Conservation (phyloP, 2,329 filamentous ascomycete genomes). For the Fusarium algeriense region DNA sequence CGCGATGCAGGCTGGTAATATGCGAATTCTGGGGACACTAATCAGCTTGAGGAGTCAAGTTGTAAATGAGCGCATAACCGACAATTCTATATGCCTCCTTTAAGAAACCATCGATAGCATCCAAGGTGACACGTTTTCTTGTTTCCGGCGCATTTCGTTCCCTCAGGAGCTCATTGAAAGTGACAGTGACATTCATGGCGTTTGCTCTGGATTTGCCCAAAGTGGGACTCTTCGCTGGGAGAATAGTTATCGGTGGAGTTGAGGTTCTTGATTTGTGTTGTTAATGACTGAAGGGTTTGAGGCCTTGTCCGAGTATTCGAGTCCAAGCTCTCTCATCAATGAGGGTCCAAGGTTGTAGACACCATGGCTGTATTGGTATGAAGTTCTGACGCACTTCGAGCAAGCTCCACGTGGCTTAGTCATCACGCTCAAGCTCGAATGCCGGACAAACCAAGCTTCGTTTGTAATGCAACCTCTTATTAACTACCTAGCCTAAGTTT, state of each 20-base stretch:
- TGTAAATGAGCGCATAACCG: conserved; percentile 51
- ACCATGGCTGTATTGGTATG: conserved; percentile 42
- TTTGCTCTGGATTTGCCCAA: conserved; percentile 25
- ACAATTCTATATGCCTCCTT: conserved; percentile 96
- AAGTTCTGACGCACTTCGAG: conserved; percentile 40
- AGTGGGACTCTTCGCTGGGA: conserved; percentile 8
- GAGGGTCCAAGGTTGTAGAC: conserved; percentile 39
- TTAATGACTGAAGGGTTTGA: not conserved
- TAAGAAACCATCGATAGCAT: conserved; percentile 84
- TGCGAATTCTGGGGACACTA: conserved; percentile 76
- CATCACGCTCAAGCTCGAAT: conserved; percentile 20
- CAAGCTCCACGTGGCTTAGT: conserved; percentile 41
- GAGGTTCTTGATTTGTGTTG: not conserved
- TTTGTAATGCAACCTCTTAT: conserved; percentile 7
- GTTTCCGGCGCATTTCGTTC: conserved; percentile 66
- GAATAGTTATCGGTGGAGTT: not conserved
- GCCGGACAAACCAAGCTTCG: not conserved
- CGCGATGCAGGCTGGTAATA: conserved; percentile 81
- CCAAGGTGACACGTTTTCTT: conserved; percentile 55
- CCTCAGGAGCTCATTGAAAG: conserved; percentile 77
- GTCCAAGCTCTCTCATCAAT: conserved; percentile 24
- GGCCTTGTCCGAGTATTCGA: conserved; percentile 24
- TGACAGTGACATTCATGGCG: conserved; percentile 73
- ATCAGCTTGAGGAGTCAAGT: conserved; percentile 29
- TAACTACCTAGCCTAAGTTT: not conserved